Evolutionary conservation across 345 rosid genomes (phyloP).

Genomic region (Clarkia xantiana): DNA sequence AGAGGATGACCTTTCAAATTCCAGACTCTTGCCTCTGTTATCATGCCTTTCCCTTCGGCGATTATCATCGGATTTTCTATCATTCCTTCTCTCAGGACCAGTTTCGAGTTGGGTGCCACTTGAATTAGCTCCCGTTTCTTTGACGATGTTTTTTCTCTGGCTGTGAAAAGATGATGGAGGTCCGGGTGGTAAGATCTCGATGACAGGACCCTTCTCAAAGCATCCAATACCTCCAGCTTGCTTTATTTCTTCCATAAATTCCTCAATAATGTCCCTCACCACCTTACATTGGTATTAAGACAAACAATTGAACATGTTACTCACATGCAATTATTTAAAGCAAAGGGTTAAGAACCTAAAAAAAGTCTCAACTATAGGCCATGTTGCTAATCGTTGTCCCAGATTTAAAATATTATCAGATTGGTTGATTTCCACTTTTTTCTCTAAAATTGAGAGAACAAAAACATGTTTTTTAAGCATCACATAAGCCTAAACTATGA

Average conservation of each 20-base stretch:
- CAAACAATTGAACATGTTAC: not conserved
- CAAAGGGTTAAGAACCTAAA: too few species aligned
- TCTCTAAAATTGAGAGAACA: too few species aligned
- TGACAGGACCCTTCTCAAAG: constrained; percentile 41
- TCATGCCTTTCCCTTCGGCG: constrained; percentile 21
- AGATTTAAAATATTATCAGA: too few species aligned
- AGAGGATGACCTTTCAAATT: constrained; percentile 20
- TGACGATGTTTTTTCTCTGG: constrained; percentile 12
- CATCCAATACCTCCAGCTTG: constrained; percentile 85
- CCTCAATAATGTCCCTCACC: constrained; percentile 69
- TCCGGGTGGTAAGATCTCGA: constrained; percentile 18
- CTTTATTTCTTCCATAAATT: constrained; percentile 67
- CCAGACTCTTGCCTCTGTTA: constrained; percentile 16
- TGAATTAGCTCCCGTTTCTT: constrained; percentile 16
- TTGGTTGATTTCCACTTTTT: too few species aligned
- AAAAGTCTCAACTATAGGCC: too few species aligned
- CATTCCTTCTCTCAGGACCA: too few species aligned
- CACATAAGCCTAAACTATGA: too few species aligned
- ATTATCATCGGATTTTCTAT: constrained; percentile 15
- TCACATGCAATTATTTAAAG: too few species aligned
- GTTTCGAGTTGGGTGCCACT: constrained; percentile 5
- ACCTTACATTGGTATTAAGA: constrained; percentile 31
- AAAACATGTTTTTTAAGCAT: too few species aligned
- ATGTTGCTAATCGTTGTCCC: too few species aligned
- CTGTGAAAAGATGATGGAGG: constrained; percentile 10